Conservation (phyloP, 2,329 filamentous ascomycete species). For the Verticillium albo-atrum region DNA sequence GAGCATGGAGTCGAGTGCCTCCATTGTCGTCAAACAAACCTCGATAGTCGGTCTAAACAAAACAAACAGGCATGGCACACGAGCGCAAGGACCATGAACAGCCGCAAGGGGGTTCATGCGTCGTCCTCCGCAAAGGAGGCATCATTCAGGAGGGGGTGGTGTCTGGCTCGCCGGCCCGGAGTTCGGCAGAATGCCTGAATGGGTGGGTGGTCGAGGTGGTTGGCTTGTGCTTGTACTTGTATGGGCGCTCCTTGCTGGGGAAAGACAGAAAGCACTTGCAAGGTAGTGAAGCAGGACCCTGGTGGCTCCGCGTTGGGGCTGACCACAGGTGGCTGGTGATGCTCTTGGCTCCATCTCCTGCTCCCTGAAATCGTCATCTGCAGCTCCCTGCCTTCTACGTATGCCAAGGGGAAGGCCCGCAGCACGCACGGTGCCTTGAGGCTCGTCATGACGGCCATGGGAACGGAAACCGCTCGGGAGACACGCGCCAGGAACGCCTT, state of each 20-base stretch:
- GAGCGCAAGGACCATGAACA: neutral
- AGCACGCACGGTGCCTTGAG: neutral
- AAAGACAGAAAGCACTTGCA: too few species aligned
- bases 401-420: too few species aligned
- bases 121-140: neutral
- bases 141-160: neutral
- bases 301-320: too few species aligned
- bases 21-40: neutral
- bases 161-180: neutral
- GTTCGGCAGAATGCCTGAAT: neutral
- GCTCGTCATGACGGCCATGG: neutral
- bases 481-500: neutral
- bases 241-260: too few species aligned
- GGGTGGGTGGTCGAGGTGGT: neutral
- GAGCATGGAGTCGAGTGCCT: neutral
- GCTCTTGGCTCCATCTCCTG: too few species aligned
- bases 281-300: too few species aligned
- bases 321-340: too few species aligned
- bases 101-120: neutral
- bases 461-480: neutral
- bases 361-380: too few species aligned
- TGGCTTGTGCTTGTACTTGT: too few species aligned
- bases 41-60: neutral
- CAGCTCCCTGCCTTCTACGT: too few species aligned
- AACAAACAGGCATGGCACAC: neutral